Percentiles rank a stretch among this genome's conserved stretches.
Conservation (phyloP, 2,329 filamentous ascomycete species). For the Zasmidium cellare region DNA sequence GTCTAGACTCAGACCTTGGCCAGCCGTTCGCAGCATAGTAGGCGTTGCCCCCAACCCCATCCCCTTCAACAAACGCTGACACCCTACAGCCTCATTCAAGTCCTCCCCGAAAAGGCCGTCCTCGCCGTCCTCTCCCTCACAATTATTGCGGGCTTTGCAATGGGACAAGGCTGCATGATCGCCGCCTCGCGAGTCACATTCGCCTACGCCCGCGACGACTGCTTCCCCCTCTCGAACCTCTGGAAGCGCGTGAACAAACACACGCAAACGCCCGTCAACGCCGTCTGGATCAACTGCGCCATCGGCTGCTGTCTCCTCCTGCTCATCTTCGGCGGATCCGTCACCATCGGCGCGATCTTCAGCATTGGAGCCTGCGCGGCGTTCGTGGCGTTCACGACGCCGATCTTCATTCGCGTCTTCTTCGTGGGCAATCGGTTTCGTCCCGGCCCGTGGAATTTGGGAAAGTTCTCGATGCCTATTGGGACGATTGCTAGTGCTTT, state of each 20-base stretch:
- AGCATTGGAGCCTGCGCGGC: constrained; percentile 68
- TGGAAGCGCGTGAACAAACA: constrained; percentile 61
- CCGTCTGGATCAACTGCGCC: constrained; percentile 65
- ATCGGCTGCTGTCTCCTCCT: constrained; percentile 62
- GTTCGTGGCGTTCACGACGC: constrained; percentile 62
- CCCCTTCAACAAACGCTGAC: too few species aligned
- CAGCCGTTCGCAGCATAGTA: constrained; percentile 69
- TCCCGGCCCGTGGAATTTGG: constrained; percentile 68
- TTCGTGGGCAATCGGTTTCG: constrained; percentile 65
- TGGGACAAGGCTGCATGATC: constrained; percentile 74
- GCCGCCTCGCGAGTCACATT: constrained; percentile 43
- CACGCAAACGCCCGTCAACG: constrained; percentile 69
- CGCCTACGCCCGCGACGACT: constrained; percentile 72
- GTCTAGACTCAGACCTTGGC: constrained; percentile 62
- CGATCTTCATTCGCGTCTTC: constrained; percentile 60
- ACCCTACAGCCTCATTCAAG: constrained; percentile 53
- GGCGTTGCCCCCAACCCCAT: neutral
- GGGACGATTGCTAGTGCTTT: constrained; percentile 60
- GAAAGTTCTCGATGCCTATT: constrained; percentile 58
- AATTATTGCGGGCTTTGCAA: constrained; percentile 68
- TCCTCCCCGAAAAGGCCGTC: constrained; percentile 60
- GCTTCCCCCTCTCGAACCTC: constrained; percentile 61
- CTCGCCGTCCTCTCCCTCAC: constrained; percentile 65
- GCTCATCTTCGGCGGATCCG: constrained; percentile 63
- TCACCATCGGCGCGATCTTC: constrained; percentile 68